A percentile compares a stretch with the other conserved stretches of the same genome.
Evolutionary conservation across 208 protist species (phyloP).

Genomic region (Kentomonas sorsogonicus): DNA sequence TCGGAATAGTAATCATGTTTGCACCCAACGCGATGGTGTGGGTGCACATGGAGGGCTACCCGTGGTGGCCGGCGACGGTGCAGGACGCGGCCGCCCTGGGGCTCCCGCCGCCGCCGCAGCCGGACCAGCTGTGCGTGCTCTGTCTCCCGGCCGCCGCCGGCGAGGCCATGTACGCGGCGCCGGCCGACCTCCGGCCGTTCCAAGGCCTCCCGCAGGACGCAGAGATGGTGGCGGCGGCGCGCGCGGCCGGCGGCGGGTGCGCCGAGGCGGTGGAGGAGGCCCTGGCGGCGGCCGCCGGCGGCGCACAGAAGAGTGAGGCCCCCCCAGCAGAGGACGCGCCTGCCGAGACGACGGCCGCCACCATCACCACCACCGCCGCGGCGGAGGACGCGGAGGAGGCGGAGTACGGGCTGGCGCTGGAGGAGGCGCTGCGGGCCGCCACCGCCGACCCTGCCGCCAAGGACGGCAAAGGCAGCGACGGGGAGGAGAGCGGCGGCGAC

Average conservation of each 20-base stretch:
- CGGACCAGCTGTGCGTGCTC: too few species aligned
- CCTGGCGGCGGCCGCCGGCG: slow-evolving; percentile 27
- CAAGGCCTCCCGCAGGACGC: slow-evolving; percentile 25
- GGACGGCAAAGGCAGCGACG: too few species aligned
- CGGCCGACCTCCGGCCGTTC: slow-evolving; percentile 32
- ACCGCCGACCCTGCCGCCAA: too few species aligned
- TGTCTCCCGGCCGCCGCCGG: too few species aligned
- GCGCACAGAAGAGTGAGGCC: slow-evolving; percentile 32
- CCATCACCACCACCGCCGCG: too few species aligned
- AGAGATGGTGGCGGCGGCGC: slow-evolving; percentile 28
- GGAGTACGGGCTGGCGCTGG: too few species aligned
- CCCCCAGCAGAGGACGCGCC: slow-evolving; percentile 57
- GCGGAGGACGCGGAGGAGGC: slow-evolving; percentile 6
- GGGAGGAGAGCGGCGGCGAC: slow-evolving; percentile 14
- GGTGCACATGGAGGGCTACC: slow-evolving; percentile 68
- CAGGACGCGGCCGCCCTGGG: slow-evolving; percentile 35
- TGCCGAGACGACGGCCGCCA: neutral
- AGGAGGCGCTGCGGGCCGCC: too few species aligned
- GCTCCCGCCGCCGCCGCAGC: too few species aligned
- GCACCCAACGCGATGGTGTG: slow-evolving; percentile 78
- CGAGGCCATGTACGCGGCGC: slow-evolving; percentile 27
- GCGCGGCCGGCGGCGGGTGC: too few species aligned
- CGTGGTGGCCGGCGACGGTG: slow-evolving; percentile 81
- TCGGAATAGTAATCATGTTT: too few species aligned
- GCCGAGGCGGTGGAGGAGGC: too few species aligned